Evolutionary conservation across 768 basidiomycete species (phyloP).

Genomic region (Naganishia onofrii): DNA sequence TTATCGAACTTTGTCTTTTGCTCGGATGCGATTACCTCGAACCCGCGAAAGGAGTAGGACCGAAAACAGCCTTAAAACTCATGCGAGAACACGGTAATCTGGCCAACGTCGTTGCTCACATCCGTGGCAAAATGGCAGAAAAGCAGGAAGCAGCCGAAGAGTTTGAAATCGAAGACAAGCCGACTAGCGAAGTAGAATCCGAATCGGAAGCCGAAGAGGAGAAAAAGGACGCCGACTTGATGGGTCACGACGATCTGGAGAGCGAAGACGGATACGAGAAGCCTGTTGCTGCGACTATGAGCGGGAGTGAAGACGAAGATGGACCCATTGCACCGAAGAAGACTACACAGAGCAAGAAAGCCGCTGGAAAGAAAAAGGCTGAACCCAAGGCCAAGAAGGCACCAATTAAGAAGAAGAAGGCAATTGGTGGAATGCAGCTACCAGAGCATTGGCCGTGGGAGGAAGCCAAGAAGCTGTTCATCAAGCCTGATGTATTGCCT

Average conservation of each 20-base stretch:
- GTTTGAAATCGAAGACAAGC: slow-evolving; percentile 35
- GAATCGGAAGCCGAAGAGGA: slow-evolving; percentile 38
- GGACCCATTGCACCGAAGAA: slow-evolving; percentile 56
- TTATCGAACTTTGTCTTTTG: slow-evolving; percentile 92
- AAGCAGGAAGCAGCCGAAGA: slow-evolving; percentile 43
- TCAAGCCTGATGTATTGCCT: slow-evolving; percentile 83
- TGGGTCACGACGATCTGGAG: slow-evolving; percentile 28
- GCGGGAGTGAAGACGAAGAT: slow-evolving; percentile 55
- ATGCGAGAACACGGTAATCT: slow-evolving; percentile 76
- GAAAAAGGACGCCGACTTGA: slow-evolving; percentile 19
- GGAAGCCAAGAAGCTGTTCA: slow-evolving; percentile 84
- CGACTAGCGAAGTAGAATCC: slow-evolving; percentile 37
- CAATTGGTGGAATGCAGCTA: slow-evolving; percentile 69
- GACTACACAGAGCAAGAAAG: slow-evolving; percentile 52
- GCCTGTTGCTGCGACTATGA: slow-evolving; percentile 28
- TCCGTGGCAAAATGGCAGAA: slow-evolving; percentile 67
- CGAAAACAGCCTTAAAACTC: slow-evolving; percentile 90
- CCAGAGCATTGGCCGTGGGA: slow-evolving; percentile 98
- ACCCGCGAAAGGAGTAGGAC: slow-evolving; percentile 94
- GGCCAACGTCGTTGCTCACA: slow-evolving; percentile 68
- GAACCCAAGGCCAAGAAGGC: slow-evolving; percentile 49
- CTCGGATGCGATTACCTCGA: slow-evolving; percentile 98
- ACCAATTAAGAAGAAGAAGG: slow-evolving; percentile 55
- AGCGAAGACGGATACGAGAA: slow-evolving; percentile 36
- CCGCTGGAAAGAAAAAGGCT: slow-evolving; percentile 54